These are phyloP conservation scores for Tetrapisispora namnaoensis DNA, from an alignment of 805 yeast genomes.

Conservation along the genomic window DNA sequence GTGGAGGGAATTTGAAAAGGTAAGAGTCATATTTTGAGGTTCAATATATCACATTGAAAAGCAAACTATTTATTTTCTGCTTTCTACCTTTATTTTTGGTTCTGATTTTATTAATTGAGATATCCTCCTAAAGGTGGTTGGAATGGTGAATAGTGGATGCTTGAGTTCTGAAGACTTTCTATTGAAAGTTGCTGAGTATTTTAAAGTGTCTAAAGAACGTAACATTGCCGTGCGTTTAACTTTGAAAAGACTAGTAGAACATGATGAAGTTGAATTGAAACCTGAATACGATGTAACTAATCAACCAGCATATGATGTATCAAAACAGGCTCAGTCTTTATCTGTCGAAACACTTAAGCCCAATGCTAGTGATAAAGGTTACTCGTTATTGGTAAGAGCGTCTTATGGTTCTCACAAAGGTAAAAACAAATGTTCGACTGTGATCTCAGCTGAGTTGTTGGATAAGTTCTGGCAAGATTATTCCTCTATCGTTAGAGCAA, in stretches of 20 bases:
- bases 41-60: too few relatives aligned
- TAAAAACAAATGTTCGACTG: conserved; percentile 60
- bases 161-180: conserved; percentile 17
- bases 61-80: too few relatives aligned
- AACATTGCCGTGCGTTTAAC: conserved; percentile 21
- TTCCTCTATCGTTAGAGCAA: conserved; percentile 55
- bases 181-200: conserved; percentile 14
- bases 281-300: conserved; percentile 42
- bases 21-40: too few relatives aligned
- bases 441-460: conserved; percentile 50
- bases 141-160: conserved; percentile 7
- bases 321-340: conserved; percentile 15
- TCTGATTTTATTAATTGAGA: too few relatives aligned
- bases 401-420: conserved; percentile 21
- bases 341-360: conserved; percentile 3
- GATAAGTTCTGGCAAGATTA: conserved; percentile 73
- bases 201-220: conserved; percentile 21
- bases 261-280: conserved; percentile 30
- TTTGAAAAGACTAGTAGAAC: conserved; percentile 22
- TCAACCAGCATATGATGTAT: conserved; percentile 25
- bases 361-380: conserved; percentile 30
- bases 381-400: conserved; percentile 60
- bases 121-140: too few relatives aligned
- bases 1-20: too few relatives aligned
- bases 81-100: too few relatives aligned